Evolutionary conservation across 306 rosid species (phyloP).

Genomic region (Lotus japonicus): DNA sequence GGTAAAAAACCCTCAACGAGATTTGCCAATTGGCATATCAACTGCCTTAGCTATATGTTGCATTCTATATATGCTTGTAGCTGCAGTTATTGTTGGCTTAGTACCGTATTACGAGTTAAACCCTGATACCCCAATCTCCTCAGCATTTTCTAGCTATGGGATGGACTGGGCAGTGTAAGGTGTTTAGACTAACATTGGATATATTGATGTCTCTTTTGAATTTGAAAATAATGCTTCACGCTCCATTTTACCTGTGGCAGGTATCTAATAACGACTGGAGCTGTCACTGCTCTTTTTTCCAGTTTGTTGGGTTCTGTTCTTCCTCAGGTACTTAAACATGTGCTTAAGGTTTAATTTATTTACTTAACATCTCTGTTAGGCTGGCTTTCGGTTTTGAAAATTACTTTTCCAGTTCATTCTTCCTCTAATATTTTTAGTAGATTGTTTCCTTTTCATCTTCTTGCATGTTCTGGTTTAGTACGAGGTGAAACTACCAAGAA

Average conservation of each 20-base stretch:
- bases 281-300: slow-evolving; percentile 73
- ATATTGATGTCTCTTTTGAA: background rate
- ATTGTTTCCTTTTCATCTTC: background rate
- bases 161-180: slow-evolving; percentile 79
- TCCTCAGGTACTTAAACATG: slow-evolving; percentile 59
- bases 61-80: slow-evolving; percentile 60
- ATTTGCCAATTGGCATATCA: slow-evolving; percentile 64
- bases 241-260: slow-evolving; percentile 31
- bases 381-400: background rate
- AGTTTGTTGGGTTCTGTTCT: slow-evolving; percentile 82
- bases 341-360: background rate
- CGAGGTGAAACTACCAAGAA: too few species aligned
- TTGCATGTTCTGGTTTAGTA: too few species aligned
- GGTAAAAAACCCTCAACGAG: slow-evolving; percentile 71
- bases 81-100: slow-evolving; percentile 58
- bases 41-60: slow-evolving; percentile 54
- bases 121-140: slow-evolving; percentile 71
- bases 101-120: slow-evolving; percentile 57
- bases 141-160: slow-evolving; percentile 54
- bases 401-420: background rate
- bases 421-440: background rate
- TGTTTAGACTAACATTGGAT: slow-evolving; percentile 2
- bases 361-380: background rate
- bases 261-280: slow-evolving; percentile 66
- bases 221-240: background rate